Evolutionary conservation across 495 filamentous ascomycete genomes (phyloP).

Genomic region (Tuber umbilicatum): DNA sequence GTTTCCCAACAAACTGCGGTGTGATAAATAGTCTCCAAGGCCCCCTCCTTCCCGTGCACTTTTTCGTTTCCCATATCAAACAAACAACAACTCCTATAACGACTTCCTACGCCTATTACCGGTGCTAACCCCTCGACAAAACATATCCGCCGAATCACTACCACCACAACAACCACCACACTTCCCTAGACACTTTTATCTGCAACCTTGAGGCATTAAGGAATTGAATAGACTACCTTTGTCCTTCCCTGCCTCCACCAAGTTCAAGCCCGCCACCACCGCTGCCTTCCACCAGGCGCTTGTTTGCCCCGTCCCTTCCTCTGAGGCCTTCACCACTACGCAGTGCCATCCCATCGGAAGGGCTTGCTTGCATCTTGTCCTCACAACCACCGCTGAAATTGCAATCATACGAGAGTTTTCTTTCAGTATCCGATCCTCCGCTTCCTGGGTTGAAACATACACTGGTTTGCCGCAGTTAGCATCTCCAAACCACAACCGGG

Average conservation of each 20-base stretch:
- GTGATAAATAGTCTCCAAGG: conserved; percentile 34
- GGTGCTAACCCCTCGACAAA: neutral
- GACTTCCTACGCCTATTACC: neutral
- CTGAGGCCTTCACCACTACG: neutral
- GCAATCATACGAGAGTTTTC: neutral
- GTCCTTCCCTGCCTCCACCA: neutral
- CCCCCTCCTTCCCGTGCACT: conserved; percentile 18
- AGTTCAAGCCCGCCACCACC: neutral
- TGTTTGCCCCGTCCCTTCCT: neutral
- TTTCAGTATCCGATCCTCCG: neutral
- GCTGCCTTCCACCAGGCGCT: neutral
- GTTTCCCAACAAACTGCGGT: neutral
- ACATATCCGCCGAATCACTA: neutral
- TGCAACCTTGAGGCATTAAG: neutral
- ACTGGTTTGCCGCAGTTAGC: conserved; percentile 28
- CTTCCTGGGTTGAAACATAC: conserved; percentile 30
- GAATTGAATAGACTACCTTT: neutral
- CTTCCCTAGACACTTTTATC: neutral
- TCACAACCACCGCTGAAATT: neutral
- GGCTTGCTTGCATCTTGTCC: neutral
- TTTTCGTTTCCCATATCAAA: conserved; percentile 5
- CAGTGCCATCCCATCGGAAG: neutral
- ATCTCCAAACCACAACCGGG: neutral
- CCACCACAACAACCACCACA: neutral
- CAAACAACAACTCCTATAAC: neutral